Conservation (phyloP, 441 rosid species). For the Populus trichocarpa region DNA sequence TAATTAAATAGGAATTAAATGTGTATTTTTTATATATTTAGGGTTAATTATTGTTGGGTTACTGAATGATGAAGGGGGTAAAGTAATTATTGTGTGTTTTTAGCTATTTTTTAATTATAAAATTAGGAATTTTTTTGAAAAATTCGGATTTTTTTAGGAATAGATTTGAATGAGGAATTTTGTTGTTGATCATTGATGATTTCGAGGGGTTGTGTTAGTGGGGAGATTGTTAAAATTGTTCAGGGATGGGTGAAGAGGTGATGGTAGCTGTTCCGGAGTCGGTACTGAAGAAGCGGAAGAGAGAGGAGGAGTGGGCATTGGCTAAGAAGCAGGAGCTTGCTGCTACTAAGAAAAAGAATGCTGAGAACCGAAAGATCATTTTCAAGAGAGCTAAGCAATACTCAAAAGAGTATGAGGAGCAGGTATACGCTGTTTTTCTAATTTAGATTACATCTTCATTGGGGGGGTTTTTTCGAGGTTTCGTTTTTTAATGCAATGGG, state of each 20-base stretch:
- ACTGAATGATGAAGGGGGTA: no score
- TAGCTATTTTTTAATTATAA: no score
- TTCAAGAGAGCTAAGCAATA: constrained; percentile 51
- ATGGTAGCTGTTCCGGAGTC: constrained; percentile 67
- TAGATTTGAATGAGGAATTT: neutral
- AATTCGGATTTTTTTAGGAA: no score
- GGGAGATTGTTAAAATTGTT: neutral
- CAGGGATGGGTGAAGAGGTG: constrained; percentile 51
- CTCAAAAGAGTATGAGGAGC: constrained; percentile 46
- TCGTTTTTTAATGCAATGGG: neutral
- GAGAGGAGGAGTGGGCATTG: constrained; percentile 32
- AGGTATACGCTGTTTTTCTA: constrained; percentile 18
- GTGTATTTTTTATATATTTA: neutral
- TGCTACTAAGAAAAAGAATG: constrained; percentile 41
- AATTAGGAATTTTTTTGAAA: no score
- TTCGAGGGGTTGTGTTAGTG: neutral
- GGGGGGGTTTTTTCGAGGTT: neutral
- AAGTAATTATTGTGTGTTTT: no score
- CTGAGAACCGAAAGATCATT: constrained; percentile 50
- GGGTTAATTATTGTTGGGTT: no score
- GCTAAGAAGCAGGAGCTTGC: constrained; percentile 44
- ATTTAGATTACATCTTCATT: neutral
- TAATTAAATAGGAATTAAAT: neutral
- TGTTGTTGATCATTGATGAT: neutral
- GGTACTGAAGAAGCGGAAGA: constrained; percentile 50